Evolutionary conservation across 2,329 filamentous ascomycete species (phyloP).

Genomic region (Aspergillus vadensis): DNA sequence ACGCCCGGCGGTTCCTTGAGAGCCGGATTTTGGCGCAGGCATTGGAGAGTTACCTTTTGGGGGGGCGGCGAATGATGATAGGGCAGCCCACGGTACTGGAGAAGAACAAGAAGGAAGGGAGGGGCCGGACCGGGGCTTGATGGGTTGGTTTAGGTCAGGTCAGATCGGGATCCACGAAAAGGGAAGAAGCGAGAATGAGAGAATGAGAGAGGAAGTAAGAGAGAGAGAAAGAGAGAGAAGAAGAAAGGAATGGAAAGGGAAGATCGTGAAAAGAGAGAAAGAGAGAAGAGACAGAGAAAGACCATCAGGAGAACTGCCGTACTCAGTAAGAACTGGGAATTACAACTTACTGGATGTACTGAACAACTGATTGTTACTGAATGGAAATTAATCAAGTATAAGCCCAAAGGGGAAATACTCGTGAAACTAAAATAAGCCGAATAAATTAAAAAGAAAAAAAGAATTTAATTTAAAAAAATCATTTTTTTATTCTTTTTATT

Average conservation of each 20-base stretch:
- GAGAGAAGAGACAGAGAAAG: neutral
- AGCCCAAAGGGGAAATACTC: too few relatives aligned
- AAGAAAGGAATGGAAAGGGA: neutral
- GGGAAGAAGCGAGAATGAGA: neutral
- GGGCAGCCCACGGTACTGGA: conserved; percentile 9
- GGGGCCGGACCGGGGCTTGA: conserved; percentile 1
- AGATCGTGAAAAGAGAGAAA: neutral
- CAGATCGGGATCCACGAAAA: conserved; percentile 11
- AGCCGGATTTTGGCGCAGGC: conserved; percentile 16
- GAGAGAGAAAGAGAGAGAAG: neutral
- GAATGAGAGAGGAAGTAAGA: neutral
- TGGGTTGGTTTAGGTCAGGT: too few relatives aligned
- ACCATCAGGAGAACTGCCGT: conserved; percentile 5
- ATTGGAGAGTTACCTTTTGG: conserved; percentile 21
- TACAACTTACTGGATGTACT: neutral
- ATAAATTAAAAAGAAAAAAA: too few relatives aligned
- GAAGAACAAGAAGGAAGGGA: neutral
- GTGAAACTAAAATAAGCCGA: too few relatives aligned
- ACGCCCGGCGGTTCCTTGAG: conserved; percentile 19
- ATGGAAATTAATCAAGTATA: neutral
- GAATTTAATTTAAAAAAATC: too few relatives aligned
- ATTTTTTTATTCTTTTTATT: too few relatives aligned
- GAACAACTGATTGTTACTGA: neutral
- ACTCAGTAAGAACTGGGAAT: too few relatives aligned
- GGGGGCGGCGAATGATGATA: conserved; percentile 11